phyloP scores from a whole-genome alignment of 148 eudicot species.

The Cornus suecica region DNA sequence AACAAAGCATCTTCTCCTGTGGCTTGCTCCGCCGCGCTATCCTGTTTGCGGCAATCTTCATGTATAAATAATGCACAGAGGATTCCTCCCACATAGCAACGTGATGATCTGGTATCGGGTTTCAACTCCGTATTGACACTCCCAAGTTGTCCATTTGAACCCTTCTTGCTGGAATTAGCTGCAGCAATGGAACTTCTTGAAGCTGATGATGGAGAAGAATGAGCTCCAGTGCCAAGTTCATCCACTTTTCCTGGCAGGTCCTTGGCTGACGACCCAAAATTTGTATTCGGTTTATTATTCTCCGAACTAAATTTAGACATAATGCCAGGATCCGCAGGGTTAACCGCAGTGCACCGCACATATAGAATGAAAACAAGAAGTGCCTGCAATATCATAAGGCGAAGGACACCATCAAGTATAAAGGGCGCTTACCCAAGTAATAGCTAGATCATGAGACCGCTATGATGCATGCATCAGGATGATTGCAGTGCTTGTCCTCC shows the following conservation, averaged over 20 bases:
- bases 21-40: constrained; percentile 53
- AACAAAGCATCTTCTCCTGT: constrained; percentile 76
- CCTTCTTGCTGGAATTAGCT: constrained; percentile 65
- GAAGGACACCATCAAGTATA: constrained; percentile 10
- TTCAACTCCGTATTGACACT: constrained; percentile 28
- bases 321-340: constrained; percentile 97
- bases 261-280: constrained; percentile 38
- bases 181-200: constrained; percentile 70
- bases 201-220: constrained; percentile 64
- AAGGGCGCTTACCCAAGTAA: not conserved
- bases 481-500: not conserved
- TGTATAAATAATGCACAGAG: constrained; percentile 64
- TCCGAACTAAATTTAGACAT: constrained; percentile 58
- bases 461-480: not conserved
- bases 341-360: constrained; percentile 84
- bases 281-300: constrained; percentile 20
- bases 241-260: constrained; percentile 37
- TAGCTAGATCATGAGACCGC: not conserved
- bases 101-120: constrained; percentile 29
- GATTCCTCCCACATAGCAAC: constrained; percentile 51
- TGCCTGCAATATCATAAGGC: constrained; percentile 47
- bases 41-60: constrained; percentile 78
- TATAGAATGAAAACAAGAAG: constrained; percentile 81
- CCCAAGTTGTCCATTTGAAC: constrained; percentile 48
- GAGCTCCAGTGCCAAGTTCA: constrained; percentile 49